Evolutionary conservation across 2,329 filamentous ascomycete species (phyloP), one percentile per base, ranked within the genome.

Genomic region (Exophiala dermatitidis): DNA sequence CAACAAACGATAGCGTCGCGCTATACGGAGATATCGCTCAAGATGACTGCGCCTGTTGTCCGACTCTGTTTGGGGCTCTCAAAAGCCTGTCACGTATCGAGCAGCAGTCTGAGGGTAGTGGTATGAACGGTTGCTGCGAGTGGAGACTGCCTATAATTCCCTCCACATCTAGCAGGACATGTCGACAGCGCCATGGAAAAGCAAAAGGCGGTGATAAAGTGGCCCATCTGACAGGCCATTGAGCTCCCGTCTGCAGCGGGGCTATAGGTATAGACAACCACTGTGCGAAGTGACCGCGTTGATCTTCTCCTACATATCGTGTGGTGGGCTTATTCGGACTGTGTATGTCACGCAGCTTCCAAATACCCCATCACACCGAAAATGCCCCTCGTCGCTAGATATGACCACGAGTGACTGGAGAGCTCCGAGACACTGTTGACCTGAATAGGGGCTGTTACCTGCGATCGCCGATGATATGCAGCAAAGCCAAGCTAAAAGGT

Each of bases 401-500:
- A 37, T 8, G 34, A 37, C 34, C 34, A n/a, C 34, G n/a, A n/a
- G n/a, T n/a, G 34, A 37, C 7, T 7, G 7, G n/a, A 37, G 40
- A 10, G 26, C 12, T 19, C 40, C 8, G 40, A 26, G 40, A 42
- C 26, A 19, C 26, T 19, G 7, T 10, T 42, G 9, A 42, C 7
- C 12, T 42, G 3, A 29, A 4, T n/a, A 10, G 31, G 31, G n/a
- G 8, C 31, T 28, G 10, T 19, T 10, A 26, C 7, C 26, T 26
- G 12, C 34, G 44, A 47, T 47, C 45, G 45, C 45, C 45, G 45
- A 47, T 47, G 45, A 37, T 33, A 43, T 38, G 42, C 48, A 51
- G 40, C 12, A 7, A 28, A 28, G 48, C 48, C 48, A 51, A 51
- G 48, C 42, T 30, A 41, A 28, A 41, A 28, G 28, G n/a, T 19